phyloP scores from a whole-genome alignment of 805 yeast species.

The Blastobotrys peoriensis region DNA sequence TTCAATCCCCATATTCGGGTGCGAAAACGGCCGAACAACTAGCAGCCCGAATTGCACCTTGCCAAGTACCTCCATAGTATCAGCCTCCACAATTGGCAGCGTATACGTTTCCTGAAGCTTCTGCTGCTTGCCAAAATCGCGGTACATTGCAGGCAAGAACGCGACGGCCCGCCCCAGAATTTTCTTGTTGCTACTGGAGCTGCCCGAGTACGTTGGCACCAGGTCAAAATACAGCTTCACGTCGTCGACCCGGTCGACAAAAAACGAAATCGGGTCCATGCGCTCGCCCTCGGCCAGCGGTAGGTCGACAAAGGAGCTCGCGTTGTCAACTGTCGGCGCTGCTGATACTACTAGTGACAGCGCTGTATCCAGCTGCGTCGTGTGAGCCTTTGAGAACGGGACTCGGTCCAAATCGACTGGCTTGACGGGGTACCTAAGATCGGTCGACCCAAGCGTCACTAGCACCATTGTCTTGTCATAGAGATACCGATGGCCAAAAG shows the following conservation, averaged over 20 bases:
- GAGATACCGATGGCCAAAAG: conserved; percentile 79
- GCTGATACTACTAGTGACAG: conserved; percentile 64
- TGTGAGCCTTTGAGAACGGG: conserved; percentile 67
- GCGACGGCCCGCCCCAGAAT: conserved; percentile 84
- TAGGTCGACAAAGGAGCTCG: conserved; percentile 44
- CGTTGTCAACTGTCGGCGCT: conserved; percentile 40
- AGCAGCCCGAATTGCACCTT: conserved; percentile 67
- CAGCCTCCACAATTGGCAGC: conserved; percentile 69
- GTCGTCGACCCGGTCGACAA: conserved; percentile 36
- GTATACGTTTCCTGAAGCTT: conserved; percentile 62
- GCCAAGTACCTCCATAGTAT: conserved; percentile 71
- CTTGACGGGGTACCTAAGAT: conserved; percentile 49
- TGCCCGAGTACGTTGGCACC: conserved; percentile 67
- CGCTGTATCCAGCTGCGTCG: conserved; percentile 86
- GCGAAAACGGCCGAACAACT: conserved; percentile 65
- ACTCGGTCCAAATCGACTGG: conserved; percentile 67
- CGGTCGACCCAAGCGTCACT: conserved; percentile 82
- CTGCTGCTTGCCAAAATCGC: conserved; percentile 62
- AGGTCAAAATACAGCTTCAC: conserved; percentile 71
- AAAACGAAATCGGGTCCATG: conserved; percentile 66
- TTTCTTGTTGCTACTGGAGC: conserved; percentile 31
- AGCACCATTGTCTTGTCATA: conserved; percentile 63
- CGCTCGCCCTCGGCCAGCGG: conserved; percentile 71
- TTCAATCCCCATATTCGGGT: conserved; percentile 57
- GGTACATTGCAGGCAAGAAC: conserved; percentile 51